Percentiles rank a stretch among this genome's conserved stretches.
Conservation (phyloP, 2,329 filamentous ascomycete genomes). For the Torrubiella hemipterigena region DNA sequence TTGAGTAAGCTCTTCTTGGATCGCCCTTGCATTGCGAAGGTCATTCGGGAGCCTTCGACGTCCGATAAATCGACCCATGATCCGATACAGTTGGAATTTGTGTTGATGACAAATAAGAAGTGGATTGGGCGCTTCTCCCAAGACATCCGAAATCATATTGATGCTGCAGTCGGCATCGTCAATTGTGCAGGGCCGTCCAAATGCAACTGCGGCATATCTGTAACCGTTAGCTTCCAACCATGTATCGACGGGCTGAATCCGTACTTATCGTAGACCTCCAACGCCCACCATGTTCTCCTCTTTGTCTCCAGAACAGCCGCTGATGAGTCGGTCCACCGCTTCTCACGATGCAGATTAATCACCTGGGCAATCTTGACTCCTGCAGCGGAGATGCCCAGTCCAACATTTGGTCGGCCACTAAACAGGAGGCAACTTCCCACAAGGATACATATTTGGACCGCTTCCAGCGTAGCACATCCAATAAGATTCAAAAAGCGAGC, state of each 20-base stretch:
- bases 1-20: constrained; percentile 1
- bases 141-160: constrained; percentile 2
- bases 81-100: constrained; percentile 5
- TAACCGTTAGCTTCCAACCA: neutral
- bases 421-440: constrained; percentile 5
- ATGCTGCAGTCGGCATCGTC: constrained; percentile 5
- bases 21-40: neutral
- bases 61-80: constrained; percentile 5
- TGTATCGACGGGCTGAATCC: neutral
- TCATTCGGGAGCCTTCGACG: constrained; percentile 1
- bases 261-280: constrained; percentile 6
- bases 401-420: constrained; percentile 4
- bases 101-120: constrained; percentile 1
- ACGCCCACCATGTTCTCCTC: constrained; percentile 5
- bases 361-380: constrained; percentile 7
- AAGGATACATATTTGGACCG: constrained; percentile 5
- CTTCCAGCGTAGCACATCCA: constrained; percentile 4
- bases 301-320: constrained; percentile 2
- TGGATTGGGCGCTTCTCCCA: neutral
- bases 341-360: constrained; percentile 5
- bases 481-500: constrained; percentile 2
- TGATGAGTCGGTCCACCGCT: constrained; percentile 2
- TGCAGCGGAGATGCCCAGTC: constrained; percentile 4
- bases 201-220: constrained; percentile 5
- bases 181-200: constrained; percentile 5